A percentile compares a stretch with the other conserved stretches of the same genome.
Conservation (phyloP, 163 green algal genomes). For the Scenedesmus sp. region DNA sequence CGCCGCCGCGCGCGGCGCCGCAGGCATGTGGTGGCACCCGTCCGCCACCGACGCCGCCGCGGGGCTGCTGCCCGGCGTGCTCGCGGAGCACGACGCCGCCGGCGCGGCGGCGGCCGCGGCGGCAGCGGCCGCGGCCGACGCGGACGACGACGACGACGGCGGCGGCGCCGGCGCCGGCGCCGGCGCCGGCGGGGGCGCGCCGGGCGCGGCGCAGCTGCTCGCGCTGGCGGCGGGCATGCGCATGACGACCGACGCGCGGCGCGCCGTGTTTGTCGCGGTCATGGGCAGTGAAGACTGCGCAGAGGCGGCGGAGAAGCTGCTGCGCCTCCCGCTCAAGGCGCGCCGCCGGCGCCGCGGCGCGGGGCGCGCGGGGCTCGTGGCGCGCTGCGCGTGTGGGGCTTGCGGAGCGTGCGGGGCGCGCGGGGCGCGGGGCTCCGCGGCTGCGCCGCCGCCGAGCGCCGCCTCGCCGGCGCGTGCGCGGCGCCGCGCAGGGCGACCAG, state of each 20-base stretch:
- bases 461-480: too few species aligned
- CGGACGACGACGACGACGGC: slow-evolving; percentile 1
- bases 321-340: slow-evolving; percentile 70
- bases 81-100: slow-evolving; percentile 10
- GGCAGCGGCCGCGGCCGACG: slow-evolving; percentile 15
- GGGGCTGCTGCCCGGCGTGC: slow-evolving; percentile 29
- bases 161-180: slow-evolving; percentile 13
- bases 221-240: slow-evolving; percentile 76
- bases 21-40: slow-evolving; percentile 86
- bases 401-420: too few species aligned
- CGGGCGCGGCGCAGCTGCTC: slow-evolving; percentile 63
- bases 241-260: slow-evolving; percentile 94
- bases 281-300: slow-evolving; percentile 81
- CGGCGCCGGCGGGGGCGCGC: slow-evolving; percentile 23
- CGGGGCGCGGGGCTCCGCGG: too few species aligned
- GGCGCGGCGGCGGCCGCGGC: slow-evolving; percentile 11
- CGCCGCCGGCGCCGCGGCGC: background rate
- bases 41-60: slow-evolving; percentile 55
- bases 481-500: slow-evolving; percentile 80
- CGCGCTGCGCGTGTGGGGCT: background rate
- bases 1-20: background rate
- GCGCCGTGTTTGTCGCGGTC: slow-evolving; percentile 88
- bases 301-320: slow-evolving; percentile 81
- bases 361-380: background rate
- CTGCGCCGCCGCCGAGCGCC: too few species aligned